Conservation (phyloP, 495 filamentous ascomycete species). For the Peziza echinospora region DNA sequence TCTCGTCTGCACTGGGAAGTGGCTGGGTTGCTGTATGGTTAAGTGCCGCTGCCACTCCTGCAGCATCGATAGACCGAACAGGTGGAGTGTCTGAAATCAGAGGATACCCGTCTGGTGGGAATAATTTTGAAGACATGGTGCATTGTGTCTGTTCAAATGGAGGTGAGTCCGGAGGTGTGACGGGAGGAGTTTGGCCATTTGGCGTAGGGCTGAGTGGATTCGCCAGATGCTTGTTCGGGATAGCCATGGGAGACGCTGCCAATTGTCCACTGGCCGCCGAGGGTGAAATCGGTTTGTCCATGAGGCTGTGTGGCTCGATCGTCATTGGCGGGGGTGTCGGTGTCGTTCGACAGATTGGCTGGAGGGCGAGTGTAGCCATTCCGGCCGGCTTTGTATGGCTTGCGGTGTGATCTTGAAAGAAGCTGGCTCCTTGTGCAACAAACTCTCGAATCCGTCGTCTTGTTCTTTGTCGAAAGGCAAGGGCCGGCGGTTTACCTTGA, state of each 20-base stretch:
- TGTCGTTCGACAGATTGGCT: conserved; percentile 11
- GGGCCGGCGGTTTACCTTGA: too few species aligned
- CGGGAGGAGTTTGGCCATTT: conserved; percentile 34
- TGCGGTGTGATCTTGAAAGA: conserved; percentile 2
- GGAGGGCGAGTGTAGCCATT: conserved; percentile 15
- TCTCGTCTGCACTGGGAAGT: conserved; percentile 55
- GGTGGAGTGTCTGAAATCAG: conserved; percentile 35
- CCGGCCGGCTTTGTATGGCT: conserved; percentile 2
- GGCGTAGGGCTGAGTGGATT: conserved; percentile 55
- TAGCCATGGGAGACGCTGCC: conserved; percentile 28
- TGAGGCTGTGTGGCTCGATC: conserved; percentile 26
- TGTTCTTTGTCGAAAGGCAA: too few species aligned
- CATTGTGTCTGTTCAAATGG: conserved; percentile 26
- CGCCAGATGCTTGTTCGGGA: conserved; percentile 83
- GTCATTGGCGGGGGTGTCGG: conserved; percentile 16
- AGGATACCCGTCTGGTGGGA: conserved; percentile 44
- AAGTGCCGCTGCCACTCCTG: conserved; percentile 44
- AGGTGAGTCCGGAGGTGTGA: conserved; percentile 46
- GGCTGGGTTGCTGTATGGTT: conserved; percentile 54
- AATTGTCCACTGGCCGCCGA: conserved; percentile 26
- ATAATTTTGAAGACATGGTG: conserved; percentile 44
- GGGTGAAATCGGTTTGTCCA: conserved; percentile 28
- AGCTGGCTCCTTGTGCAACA: neutral
- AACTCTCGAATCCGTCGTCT: too few species aligned
- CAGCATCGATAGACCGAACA: conserved; percentile 51